Base-by-base conservation (phyloP, 2,329 filamentous ascomycete species). In the Aschersonia sp. region DNA sequence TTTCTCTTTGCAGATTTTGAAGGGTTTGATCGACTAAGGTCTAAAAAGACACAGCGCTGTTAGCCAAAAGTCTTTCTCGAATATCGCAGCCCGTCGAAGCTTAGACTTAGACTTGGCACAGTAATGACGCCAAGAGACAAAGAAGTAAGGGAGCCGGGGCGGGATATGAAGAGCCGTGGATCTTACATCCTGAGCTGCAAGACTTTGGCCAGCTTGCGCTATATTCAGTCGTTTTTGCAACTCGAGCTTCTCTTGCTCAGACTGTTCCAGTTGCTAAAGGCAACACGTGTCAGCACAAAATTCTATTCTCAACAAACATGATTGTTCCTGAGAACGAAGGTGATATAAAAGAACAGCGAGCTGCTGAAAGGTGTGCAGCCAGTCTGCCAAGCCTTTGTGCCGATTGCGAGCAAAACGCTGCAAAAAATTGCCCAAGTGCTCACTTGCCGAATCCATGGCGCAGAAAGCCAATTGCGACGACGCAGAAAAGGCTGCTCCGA, bases 1-100 rank as follows among this genome's bases (percentile, higher is more conserved):
- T 88, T 64, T 94, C 87, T 55, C 84, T 78, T 61, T 84, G 77
- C 50, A 94, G 74, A 55, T 82, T 85, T 54, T 79, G 78, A 58
- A 85, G 75, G 46, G 71, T 66, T 58, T 75, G 67, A 44, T 79
- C 75, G 53, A 63, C 64, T 48, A 72, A 67, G 43, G 72, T 71
- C 71, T 78, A 38, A 38, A 38, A 38, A 38, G 7, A 7, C 35
- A 12, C 35, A 9, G 35, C 35, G 35, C 35, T 7, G 20, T 20
- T 20, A 20, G 20, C 20, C 20, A 20, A 20, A 20, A 20, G 20
- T 20, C 20, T 20, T 20, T 20, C 20, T 20, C 20, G 20, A 20
- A 20, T 20, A 20, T 20, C 20, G 20, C 20, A 20, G 20, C 20
- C 20, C 20, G 20, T 20, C 20, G 20, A 20, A 20, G 20, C 20